phyloP scores from a whole-genome alignment of 192 early-diverging fungal genomes.

The Gamsiella multidivaricata region DNA sequence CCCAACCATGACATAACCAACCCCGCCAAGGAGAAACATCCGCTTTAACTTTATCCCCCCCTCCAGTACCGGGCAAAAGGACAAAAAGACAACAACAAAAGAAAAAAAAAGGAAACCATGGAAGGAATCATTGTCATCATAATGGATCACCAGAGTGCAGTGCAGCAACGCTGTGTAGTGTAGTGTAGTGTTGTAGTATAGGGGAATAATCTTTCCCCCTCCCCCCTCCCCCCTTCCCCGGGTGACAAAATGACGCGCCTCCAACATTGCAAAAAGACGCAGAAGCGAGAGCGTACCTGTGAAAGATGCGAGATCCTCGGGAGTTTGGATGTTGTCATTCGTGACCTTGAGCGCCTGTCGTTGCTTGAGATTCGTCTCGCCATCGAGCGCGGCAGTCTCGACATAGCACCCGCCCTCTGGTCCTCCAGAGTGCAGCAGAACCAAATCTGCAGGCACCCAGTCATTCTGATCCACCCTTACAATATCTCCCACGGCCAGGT shows the following conservation, averaged over 20 bases:
- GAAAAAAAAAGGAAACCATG: neutral
- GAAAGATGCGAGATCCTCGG: conserved; percentile 61
- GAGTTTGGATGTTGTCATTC: conserved; percentile 57
- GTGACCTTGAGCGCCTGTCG: conserved; percentile 75
- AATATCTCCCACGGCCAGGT: conserved; percentile 83
- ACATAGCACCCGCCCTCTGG: conserved; percentile 85
- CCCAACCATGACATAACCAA: conserved; percentile 5
- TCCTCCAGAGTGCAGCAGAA: conserved; percentile 76
- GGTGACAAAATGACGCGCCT: too few relatives aligned
- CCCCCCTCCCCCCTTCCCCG: too few relatives aligned
- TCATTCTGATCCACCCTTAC: conserved; percentile 81
- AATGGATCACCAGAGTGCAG: too few relatives aligned
- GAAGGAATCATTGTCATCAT: too few relatives aligned
- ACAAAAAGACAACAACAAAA: neutral
- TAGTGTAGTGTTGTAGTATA: too few relatives aligned
- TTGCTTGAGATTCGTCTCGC: conserved; percentile 92
- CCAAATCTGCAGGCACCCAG: conserved; percentile 84
- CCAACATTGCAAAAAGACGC: neutral
- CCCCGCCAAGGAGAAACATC: conserved; percentile 4
- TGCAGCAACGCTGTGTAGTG: too few relatives aligned
- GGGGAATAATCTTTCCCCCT: too few relatives aligned
- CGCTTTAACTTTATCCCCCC: neutral
- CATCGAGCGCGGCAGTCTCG: conserved; percentile 88
- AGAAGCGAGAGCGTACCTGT: conserved; percentile 54
- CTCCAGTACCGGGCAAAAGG: neutral